phyloP scores from a whole-genome alignment of 805 yeast genomes.

The Pichia membranifaciens region DNA sequence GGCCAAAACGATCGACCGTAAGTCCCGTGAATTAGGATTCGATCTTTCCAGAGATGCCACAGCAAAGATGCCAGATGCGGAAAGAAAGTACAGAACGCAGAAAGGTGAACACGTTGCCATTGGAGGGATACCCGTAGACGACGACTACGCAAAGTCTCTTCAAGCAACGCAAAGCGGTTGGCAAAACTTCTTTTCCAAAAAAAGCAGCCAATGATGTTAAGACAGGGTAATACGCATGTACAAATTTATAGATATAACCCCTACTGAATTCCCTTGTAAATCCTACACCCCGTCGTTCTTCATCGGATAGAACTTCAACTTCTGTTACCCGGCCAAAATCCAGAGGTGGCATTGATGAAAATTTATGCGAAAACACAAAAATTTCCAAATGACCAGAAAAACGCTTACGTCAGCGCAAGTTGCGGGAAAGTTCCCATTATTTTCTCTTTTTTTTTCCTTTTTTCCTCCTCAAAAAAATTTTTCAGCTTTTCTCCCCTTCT shows the following conservation, averaged over 20 bases:
- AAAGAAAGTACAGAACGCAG: constrained; percentile 1
- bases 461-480: constrained; percentile 1
- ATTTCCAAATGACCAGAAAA: too few species aligned
- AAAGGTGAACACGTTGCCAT: constrained; percentile 11
- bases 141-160: background rate
- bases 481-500: background rate
- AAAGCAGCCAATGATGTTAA: too few species aligned
- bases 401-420: too few species aligned
- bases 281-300: too few species aligned
- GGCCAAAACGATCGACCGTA: constrained; percentile 15
- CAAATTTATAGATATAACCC: too few species aligned
- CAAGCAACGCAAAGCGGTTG: background rate
- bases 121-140: constrained; percentile 7
- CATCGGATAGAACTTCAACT: too few species aligned
- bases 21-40: constrained; percentile 16
- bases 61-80: background rate
- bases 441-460: background rate
- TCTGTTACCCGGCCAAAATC: too few species aligned
- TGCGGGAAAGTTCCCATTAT: background rate
- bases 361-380: too few species aligned
- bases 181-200: background rate
- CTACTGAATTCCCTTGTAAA: too few species aligned
- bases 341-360: too few species aligned
- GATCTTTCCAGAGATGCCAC: background rate
- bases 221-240: too few species aligned